These are phyloP conservation scores for Penicillium simplicissimum DNA, from an alignment of 495 filamentous ascomycete species.

Conservation along the genomic window DNA sequence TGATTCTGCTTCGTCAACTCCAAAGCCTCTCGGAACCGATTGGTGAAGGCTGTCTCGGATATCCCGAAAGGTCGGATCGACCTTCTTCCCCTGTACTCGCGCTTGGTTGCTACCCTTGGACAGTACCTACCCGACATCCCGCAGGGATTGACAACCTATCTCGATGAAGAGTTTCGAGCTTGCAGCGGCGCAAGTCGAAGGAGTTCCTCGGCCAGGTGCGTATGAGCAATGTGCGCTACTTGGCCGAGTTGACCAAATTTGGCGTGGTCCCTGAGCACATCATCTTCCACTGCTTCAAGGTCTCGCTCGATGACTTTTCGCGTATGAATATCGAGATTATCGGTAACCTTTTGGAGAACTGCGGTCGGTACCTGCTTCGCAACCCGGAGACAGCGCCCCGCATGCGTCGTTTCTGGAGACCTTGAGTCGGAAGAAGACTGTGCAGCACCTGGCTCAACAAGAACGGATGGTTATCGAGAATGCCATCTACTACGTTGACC, in stretches of 20 bases:
- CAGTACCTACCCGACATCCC: conserved; percentile 92
- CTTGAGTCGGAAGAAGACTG: conserved; percentile 90
- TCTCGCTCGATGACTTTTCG: conserved; percentile 96
- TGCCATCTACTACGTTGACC: conserved; percentile 96
- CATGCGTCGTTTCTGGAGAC: conserved; percentile 95
- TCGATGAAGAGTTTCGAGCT: conserved; percentile 97
- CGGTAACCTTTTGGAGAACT: conserved; percentile 95
- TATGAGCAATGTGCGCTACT: conserved; percentile 91
- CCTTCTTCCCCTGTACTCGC: conserved; percentile 87
- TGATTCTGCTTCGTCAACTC: conserved; percentile 99
- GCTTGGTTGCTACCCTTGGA: conserved; percentile 88
- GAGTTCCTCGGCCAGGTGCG: conserved; percentile 94
- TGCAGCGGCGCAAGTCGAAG: conserved; percentile 97
- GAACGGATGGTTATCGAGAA: conserved; percentile 99
- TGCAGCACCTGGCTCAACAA: conserved; percentile 91
- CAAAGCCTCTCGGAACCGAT: conserved; percentile 91
- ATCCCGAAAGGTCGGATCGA: conserved; percentile 92
- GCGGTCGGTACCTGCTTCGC: conserved; percentile 89
- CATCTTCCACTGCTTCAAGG: conserved; percentile 97
- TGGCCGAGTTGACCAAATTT: conserved; percentile 97
- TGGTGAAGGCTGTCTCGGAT: conserved; percentile 91
- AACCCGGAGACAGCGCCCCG: conserved; percentile 91
- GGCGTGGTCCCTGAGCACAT: conserved; percentile 98
- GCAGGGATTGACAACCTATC: conserved; percentile 86
- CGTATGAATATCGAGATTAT: conserved; percentile 99